phyloP scores from a whole-genome alignment of 495 filamentous ascomycete genomes.

The Aspergillus biplanus region DNA sequence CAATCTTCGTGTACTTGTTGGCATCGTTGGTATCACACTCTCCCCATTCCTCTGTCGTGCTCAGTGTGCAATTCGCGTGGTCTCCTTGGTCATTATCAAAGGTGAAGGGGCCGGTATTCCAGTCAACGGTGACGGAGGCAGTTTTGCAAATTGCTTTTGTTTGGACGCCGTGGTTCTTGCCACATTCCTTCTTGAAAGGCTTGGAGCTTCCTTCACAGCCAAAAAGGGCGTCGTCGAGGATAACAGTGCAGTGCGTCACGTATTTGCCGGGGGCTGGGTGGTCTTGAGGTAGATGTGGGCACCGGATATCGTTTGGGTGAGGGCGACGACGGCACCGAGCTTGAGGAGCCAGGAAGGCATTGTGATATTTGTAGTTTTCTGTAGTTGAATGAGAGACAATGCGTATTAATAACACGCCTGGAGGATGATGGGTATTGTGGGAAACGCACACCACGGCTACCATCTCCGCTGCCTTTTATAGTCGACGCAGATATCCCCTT shows the following conservation, averaged over 20 bases:
- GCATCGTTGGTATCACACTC: constrained; percentile 20
- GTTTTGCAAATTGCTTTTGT: constrained; percentile 17
- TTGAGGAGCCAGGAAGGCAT: constrained; percentile 24
- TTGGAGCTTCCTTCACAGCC: constrained; percentile 22
- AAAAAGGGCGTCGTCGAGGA: constrained; percentile 20
- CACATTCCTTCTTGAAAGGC: constrained; percentile 18
- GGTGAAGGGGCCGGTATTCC: constrained; percentile 11
- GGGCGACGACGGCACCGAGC: constrained; percentile 15
- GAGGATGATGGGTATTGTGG: too few relatives aligned
- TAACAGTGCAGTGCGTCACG: constrained; percentile 21
- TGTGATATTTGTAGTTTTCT: not conserved
- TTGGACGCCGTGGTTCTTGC: constrained; percentile 13
- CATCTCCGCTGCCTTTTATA: too few relatives aligned
- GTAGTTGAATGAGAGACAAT: too few relatives aligned
- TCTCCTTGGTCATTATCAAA: constrained; percentile 12
- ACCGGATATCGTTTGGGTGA: constrained; percentile 21
- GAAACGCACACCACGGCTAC: too few relatives aligned
- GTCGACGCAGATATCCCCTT: too few relatives aligned
- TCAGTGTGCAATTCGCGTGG: constrained; percentile 21
- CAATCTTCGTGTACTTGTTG: constrained; percentile 10
- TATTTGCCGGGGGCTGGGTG: constrained; percentile 23
- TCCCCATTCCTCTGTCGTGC: constrained; percentile 1
- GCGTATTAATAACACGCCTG: too few relatives aligned
- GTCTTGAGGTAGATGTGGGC: constrained; percentile 21
- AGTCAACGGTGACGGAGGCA: constrained; percentile 16